These are phyloP conservation scores for Acrodontium crateriforme DNA, from an alignment of 2,329 filamentous ascomycete genomes.

Conservation along the genomic window DNA sequence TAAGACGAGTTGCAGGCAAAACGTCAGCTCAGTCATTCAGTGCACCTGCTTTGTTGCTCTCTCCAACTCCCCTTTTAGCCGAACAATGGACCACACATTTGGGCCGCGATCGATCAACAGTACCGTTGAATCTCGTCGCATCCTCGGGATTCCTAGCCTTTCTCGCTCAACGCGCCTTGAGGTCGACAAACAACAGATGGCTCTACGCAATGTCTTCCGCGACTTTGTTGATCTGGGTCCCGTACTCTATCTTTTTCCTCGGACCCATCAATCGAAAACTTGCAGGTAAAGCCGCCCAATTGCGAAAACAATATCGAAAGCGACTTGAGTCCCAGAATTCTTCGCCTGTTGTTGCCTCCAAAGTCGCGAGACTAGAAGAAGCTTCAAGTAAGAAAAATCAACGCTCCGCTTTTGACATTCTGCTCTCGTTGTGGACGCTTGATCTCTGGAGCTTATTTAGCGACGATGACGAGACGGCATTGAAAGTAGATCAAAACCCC, in stretches of 20 bases:
- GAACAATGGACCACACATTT: constrained; percentile 40
- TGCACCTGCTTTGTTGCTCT: constrained; percentile 41
- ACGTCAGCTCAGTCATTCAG: constrained; percentile 25
- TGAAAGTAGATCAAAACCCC: constrained; percentile 24
- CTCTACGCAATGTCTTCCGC: constrained; percentile 35
- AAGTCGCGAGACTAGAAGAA: too few species aligned
- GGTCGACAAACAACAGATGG: constrained; percentile 10
- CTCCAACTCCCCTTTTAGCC: constrained; percentile 41
- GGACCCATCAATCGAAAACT: constrained; percentile 36
- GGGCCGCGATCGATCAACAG: constrained; percentile 25
- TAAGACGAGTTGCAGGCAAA: constrained; percentile 14
- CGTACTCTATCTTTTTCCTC: constrained; percentile 39
- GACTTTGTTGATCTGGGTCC: constrained; percentile 34
- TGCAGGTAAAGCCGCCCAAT: constrained; percentile 23
- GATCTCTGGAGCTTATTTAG: too few species aligned
- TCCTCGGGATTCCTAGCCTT: constrained; percentile 31
- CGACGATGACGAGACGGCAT: constrained; percentile 27
- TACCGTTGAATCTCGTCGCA: constrained; percentile 28
- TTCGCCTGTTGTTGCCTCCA: too few species aligned
- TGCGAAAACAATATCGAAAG: too few species aligned
- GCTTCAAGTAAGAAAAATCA: too few species aligned
- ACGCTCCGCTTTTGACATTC: too few species aligned
- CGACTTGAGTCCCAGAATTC: too few species aligned
- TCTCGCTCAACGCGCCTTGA: constrained; percentile 31
- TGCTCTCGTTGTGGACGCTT: too few species aligned